phyloP scores from a whole-genome alignment of 768 basidiomycete species.

The Kwoniella shandongensis region DNA sequence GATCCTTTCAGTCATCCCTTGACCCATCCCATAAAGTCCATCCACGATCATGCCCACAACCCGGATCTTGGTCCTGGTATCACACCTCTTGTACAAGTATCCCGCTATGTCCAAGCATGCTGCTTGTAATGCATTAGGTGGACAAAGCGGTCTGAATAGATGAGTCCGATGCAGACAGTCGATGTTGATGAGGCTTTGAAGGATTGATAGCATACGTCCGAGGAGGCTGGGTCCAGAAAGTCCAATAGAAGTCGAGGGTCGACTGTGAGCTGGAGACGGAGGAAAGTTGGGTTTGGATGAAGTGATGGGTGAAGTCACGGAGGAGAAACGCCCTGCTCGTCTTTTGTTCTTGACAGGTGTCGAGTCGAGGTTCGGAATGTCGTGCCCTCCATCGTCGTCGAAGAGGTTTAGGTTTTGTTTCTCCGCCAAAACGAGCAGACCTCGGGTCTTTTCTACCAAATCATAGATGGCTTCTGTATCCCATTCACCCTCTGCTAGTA shows the following conservation, averaged over 20 bases:
- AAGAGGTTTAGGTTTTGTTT: slow-evolving; percentile 37
- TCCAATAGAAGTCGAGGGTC: slow-evolving; percentile 7
- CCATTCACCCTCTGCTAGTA: slow-evolving; percentile 27
- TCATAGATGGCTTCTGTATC: slow-evolving; percentile 29
- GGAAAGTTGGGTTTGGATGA: slow-evolving; percentile 51
- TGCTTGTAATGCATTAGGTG: slow-evolving; percentile 74
- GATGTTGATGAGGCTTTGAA: slow-evolving; percentile 59
- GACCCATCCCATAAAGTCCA: slow-evolving; percentile 67
- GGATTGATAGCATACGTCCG: slow-evolving; percentile 58
- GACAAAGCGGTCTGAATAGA: slow-evolving; percentile 64
- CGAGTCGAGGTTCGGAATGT: background rate
- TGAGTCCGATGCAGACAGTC: slow-evolving; percentile 70
- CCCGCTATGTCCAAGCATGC: slow-evolving; percentile 70
- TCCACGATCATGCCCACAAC: slow-evolving; percentile 72
- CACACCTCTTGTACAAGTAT: slow-evolving; percentile 62
- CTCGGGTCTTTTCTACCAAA: slow-evolving; percentile 37
- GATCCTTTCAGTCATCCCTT: slow-evolving; percentile 65
- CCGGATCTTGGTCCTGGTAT: slow-evolving; percentile 61
- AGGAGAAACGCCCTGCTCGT: slow-evolving; percentile 28
- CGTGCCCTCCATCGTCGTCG: background rate
- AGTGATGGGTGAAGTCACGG: slow-evolving; percentile 56
- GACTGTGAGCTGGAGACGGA: background rate
- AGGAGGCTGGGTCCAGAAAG: slow-evolving; percentile 52
- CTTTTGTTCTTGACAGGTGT: slow-evolving; percentile 21
- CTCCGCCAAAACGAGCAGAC: slow-evolving; percentile 32